Evolutionary conservation across 176 grass and related monocot genomes (phyloP).

Genomic region (Canna indica): DNA sequence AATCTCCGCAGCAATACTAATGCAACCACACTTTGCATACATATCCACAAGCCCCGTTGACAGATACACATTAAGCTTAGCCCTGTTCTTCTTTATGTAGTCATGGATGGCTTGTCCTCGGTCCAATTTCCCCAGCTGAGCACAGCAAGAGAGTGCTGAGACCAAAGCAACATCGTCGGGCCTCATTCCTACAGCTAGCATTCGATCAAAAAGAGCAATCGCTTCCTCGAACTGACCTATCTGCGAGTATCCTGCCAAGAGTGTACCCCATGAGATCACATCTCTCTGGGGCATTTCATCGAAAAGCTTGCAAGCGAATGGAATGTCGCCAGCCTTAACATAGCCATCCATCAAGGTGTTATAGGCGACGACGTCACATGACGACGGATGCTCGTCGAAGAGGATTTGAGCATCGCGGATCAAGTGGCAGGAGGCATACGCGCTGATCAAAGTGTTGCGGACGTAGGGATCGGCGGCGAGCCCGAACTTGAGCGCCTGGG

Average conservation of each 20-base stretch:
- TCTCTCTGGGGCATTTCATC: slow-evolving; percentile 39
- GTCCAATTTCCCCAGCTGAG: slow-evolving; percentile 39
- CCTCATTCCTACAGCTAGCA: slow-evolving; percentile 15
- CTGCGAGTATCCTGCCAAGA: slow-evolving; percentile 24
- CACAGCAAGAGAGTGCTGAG: slow-evolving; percentile 46
- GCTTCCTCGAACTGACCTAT: slow-evolving; percentile 17
- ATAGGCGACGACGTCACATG: slow-evolving; percentile 31
- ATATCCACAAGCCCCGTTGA: slow-evolving; percentile 43
- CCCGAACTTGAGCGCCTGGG: slow-evolving; percentile 10
- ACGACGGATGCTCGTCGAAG: slow-evolving; percentile 24
- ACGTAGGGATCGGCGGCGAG: slow-evolving; percentile 27
- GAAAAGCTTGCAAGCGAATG: slow-evolving; percentile 24
- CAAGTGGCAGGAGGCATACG: slow-evolving; percentile 28
- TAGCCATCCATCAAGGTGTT: slow-evolving; percentile 41
- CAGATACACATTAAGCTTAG: slow-evolving; percentile 30
- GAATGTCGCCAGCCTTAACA: slow-evolving; percentile 9
- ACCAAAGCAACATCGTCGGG: slow-evolving; percentile 44
- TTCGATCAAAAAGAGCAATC: slow-evolving; percentile 35
- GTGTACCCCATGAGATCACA: slow-evolving; percentile 43
- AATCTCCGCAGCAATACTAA: slow-evolving; percentile 23
- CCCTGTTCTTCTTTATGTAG: slow-evolving; percentile 30
- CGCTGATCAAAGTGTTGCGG: slow-evolving; percentile 38
- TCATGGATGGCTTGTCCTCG: slow-evolving; percentile 37
- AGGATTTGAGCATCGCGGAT: slow-evolving; percentile 26
- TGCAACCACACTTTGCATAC: slow-evolving; percentile 49